A percentile compares a stretch with the other conserved stretches of the same genome.
These are phyloP conservation scores for Marasmius tenuissimus DNA, from an alignment of 1,284 basidiomycete species.

Conservation along the genomic window DNA sequence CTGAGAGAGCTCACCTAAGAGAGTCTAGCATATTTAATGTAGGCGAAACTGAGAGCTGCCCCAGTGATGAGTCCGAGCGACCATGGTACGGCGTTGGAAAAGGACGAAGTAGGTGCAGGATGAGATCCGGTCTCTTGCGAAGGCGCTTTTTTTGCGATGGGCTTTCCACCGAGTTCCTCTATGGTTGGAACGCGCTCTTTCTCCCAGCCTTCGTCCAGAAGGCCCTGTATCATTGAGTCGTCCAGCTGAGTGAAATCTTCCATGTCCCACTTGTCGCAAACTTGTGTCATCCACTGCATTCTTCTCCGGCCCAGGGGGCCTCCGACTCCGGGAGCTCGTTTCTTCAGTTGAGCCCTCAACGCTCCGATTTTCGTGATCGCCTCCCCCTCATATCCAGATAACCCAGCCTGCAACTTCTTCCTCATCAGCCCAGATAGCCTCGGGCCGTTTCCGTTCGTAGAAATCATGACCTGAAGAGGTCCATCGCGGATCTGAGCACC, in stretches of 20 bases:
- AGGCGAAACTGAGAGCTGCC: slow-evolving; percentile 19
- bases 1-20: slow-evolving; percentile 7
- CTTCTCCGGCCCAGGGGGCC: slow-evolving; percentile 69
- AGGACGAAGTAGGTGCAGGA: not conserved
- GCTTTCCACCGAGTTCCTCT: slow-evolving; percentile 41
- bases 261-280: slow-evolving; percentile 86
- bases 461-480: slow-evolving; percentile 94
- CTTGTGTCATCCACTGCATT: slow-evolving; percentile 94
- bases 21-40: slow-evolving; percentile 11
- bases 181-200: slow-evolving; percentile 49
- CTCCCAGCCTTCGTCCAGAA: slow-evolving; percentile 75
- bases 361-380: slow-evolving; percentile 83
- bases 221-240: slow-evolving; percentile 54
- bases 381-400: slow-evolving; percentile 75
- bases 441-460: slow-evolving; percentile 93
- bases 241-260: slow-evolving; percentile 73
- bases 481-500: slow-evolving; percentile 91
- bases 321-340: slow-evolving; percentile 78
- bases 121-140: not conserved
- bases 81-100: slow-evolving; percentile 21
- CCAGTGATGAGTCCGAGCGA: slow-evolving; percentile 35
- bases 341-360: slow-evolving; percentile 67
- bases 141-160: not conserved
- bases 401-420: slow-evolving; percentile 62
- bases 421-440: slow-evolving; percentile 87